Conservation (phyloP, 176 grass and related monocot genomes). For the Cenchrus americanus region DNA sequence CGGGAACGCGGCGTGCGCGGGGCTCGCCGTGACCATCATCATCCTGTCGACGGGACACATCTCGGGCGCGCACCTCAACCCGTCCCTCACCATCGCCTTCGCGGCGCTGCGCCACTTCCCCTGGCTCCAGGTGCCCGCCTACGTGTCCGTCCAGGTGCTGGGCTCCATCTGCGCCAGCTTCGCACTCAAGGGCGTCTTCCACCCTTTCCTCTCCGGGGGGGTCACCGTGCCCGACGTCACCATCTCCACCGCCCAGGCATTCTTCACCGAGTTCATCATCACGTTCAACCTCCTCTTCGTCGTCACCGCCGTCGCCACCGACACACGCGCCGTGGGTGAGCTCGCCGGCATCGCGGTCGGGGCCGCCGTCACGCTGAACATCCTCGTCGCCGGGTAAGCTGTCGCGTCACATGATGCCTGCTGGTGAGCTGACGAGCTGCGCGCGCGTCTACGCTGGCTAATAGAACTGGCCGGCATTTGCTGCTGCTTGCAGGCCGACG, state of each 20-base stretch:
- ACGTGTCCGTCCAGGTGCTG: conserved; percentile 79
- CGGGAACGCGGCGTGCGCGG: conserved; percentile 88
- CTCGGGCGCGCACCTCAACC: conserved; percentile 93
- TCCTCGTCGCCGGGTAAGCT: conserved; percentile 81
- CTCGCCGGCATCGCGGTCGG: conserved; percentile 88
- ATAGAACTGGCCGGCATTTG: too few relatives aligned
- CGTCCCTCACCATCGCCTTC: conserved; percentile 94
- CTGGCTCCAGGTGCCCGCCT: conserved; percentile 87
- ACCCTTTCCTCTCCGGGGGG: conserved; percentile 94
- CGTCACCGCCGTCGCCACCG: conserved; percentile 97
- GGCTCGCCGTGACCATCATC: conserved; percentile 76
- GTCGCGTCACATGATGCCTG: too few relatives aligned
- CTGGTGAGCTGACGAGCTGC: background rate
- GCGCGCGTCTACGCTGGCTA: too few relatives aligned
- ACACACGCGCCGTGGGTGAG: conserved; percentile 84
- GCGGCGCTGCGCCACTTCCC: conserved; percentile 93
- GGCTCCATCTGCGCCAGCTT: conserved; percentile 85
- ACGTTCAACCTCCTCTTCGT: conserved; percentile 97
- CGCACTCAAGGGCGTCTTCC: conserved; percentile 95
- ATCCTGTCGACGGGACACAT: conserved; percentile 99
- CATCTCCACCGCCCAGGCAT: conserved; percentile 81
- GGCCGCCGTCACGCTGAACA: conserved; percentile 87
- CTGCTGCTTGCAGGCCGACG: conserved; percentile 46
- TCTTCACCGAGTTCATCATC: conserved; percentile 98
- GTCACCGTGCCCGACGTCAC: conserved; percentile 82